Evolutionary conservation across 768 basidiomycete species (phyloP), one percentile per base, ranked within the genome.

Genomic region (Suillus occidentalis): DNA sequence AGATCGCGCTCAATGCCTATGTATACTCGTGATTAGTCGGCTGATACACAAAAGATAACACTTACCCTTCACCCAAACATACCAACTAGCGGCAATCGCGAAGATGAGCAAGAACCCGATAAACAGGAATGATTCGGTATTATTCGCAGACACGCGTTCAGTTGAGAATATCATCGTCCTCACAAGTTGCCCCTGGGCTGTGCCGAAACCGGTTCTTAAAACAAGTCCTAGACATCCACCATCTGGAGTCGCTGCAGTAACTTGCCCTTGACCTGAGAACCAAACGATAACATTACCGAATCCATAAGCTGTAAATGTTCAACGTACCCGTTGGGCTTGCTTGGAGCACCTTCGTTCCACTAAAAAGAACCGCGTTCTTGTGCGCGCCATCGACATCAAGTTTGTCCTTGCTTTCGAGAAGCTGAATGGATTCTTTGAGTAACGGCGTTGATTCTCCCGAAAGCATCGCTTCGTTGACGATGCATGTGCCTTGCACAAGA

Each of bases 121-220:
- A 80, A 99, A 99, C 64, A 98, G 78, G 87, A 98, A 99, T 0
- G 90, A 90, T 74, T 99, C 97, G 65, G 91, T 59, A 76, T 97
- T 99, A 79, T 99, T 99, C 31, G 97, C 97, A 9, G 95, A 94
- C 25, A 99, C 89, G 6, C 95, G 91, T 72, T 99, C 97, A 0
- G 94, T 95, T 16, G 94, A 95, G 81, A 99, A 99, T 64, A 99
- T 95, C 97, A 99, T 99, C 0, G 97, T 99, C 53, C 97, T 84
- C 39, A 99, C 96, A 40, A 99, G 88, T 77, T 97, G 94, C 45
- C 97, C 97, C 75, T 99, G 97, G 1, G 95, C 89, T 12, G 97
- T 99, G 10, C 97, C 97, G 72, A 99, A 99, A 2, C 97, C 97
- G 14, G 97, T 99, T 63, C 95, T 89, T 49, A 98, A 84, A 14